Base-by-base conservation (phyloP, 495 filamentous ascomycete species). In the Aspergillus mulundensis region DNA sequence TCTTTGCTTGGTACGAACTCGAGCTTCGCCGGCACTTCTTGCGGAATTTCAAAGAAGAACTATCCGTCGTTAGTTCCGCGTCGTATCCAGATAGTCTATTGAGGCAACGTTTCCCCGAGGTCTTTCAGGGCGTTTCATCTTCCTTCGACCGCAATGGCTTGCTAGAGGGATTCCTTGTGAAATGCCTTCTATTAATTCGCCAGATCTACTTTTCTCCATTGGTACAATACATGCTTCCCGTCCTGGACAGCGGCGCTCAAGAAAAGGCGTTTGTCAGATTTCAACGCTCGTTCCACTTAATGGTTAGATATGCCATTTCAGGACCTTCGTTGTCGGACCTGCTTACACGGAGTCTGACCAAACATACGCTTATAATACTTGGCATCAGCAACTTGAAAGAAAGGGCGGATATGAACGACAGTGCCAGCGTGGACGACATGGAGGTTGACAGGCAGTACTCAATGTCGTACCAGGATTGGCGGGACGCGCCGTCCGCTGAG, bases 261-360 rank as follows among this genome's bases (percentile, higher is more conserved):
- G 73, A 80, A 5, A 57, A 56, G 5, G 66, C 77, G 7, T 68
- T 81, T 46, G 50, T 66, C 18, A 80, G 77, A 20, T 82, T 89
- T 54, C 73, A 75, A 18, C 73, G 81, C 36, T 80, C 84, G 57
- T 78, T 91, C 21, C 79, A 87, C 61, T 81, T 85, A 18, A 78
- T 90, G 21, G 78, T 89, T 28, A 77, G 78, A 16, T 85, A 87
- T 65, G 85, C 86, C 3, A 67, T 85, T 24, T 82, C 83, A 5
- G 76, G 77, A 61, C 67, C 67, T 24, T 43, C 63, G 6, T 63
- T 89, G 32, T 75, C 79, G 38, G 62, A 66, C 15, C 71, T 84
- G 12, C 65, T 91, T 3, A 70, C 72, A 2, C 65, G 64, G 19
- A 81, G 87, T 39, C 60, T 90, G 15, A 69, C 72, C 15, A 73